Percentiles rank a stretch among this genome's conserved stretches.
Evolutionary conservation across 202 grass and related monocot genomes (phyloP).

Genomic region (Bolboschoenoplectus hybrid): DNA sequence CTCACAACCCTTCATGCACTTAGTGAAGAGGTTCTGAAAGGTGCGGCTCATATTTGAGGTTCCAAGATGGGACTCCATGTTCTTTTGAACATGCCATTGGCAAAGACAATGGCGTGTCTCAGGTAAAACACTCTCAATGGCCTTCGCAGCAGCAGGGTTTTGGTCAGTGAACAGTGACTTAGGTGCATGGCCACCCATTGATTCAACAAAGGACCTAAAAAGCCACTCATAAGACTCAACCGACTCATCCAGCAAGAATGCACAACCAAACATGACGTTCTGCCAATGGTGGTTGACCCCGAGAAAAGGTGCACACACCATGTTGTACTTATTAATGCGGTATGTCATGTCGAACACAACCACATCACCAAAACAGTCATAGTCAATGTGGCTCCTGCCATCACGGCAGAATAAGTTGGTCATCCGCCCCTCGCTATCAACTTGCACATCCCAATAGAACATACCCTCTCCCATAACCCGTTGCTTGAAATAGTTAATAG

Average conservation of each 20-base stretch:
- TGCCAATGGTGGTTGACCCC: constrained; percentile 71
- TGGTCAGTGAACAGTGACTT: constrained; percentile 81
- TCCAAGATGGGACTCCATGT: constrained; percentile 54
- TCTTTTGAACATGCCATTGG: constrained; percentile 60
- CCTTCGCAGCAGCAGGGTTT: constrained; percentile 58
- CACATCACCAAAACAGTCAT: constrained; percentile 71
- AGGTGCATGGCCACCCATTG: constrained; percentile 64
- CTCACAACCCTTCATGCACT: constrained; percentile 72
- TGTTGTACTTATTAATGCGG: constrained; percentile 65
- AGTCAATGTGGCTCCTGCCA: constrained; percentile 61
- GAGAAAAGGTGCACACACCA: constrained; percentile 70
- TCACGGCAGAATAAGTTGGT: constrained; percentile 74
- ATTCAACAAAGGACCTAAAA: constrained; percentile 71
- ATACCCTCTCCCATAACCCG: constrained; percentile 58
- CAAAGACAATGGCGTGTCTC: constrained; percentile 59
- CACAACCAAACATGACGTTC: constrained; percentile 75
- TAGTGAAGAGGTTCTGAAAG: constrained; percentile 58
- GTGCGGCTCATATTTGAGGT: constrained; percentile 58
- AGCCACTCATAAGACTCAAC: constrained; percentile 65
- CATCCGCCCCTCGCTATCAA: constrained; percentile 64
- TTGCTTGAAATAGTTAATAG: constrained; percentile 60
- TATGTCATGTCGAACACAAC: constrained; percentile 70
- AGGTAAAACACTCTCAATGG: constrained; percentile 61
- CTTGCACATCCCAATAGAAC: constrained; percentile 74
- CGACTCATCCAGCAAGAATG: constrained; percentile 67